phyloP scores from a whole-genome alignment of 805 yeast species.

The Metschnikowia cubensis region DNA sequence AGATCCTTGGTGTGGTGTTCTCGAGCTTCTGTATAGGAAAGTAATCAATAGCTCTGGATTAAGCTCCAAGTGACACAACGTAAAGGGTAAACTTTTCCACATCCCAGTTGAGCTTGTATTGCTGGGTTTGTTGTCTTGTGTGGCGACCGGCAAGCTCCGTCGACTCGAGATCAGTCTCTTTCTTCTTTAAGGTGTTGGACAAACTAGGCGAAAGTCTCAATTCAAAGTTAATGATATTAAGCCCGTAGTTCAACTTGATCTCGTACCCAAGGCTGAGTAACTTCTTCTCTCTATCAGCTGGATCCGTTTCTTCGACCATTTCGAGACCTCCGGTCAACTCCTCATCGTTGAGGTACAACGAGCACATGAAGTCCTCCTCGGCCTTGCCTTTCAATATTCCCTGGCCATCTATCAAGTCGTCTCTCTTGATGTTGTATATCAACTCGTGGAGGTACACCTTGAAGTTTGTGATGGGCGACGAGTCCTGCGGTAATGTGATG shows the following conservation, averaged over 20 bases:
- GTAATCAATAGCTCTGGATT: slow-evolving; percentile 22
- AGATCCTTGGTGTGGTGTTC: slow-evolving; percentile 85
- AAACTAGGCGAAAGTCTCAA: slow-evolving; percentile 40
- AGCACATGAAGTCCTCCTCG: slow-evolving; percentile 36
- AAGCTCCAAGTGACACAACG: slow-evolving; percentile 23
- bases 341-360: slow-evolving; percentile 43
- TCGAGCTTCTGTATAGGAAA: slow-evolving; percentile 94
- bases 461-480: slow-evolving; percentile 43
- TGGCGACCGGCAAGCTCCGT: slow-evolving; percentile 36
- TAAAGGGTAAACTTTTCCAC: slow-evolving; percentile 37
- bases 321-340: slow-evolving; percentile 41
- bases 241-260: slow-evolving; percentile 43
- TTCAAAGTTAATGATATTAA: slow-evolving; percentile 42
- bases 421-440: slow-evolving; percentile 28
- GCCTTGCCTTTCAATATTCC: slow-evolving; percentile 28
- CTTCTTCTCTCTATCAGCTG: slow-evolving; percentile 13
- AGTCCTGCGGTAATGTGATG: slow-evolving; percentile 44
- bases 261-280: slow-evolving; percentile 31
- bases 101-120: slow-evolving; percentile 43
- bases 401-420: slow-evolving; percentile 32
- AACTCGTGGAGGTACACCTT: slow-evolving; percentile 38
- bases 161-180: slow-evolving; percentile 23
- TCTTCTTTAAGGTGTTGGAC: slow-evolving; percentile 34
- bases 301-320: slow-evolving; percentile 31
- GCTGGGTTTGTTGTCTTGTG: slow-evolving; percentile 44